Evolutionary conservation across 139 green algal species (phyloP).

Genomic region (Chlorokybus atmophyticus): DNA sequence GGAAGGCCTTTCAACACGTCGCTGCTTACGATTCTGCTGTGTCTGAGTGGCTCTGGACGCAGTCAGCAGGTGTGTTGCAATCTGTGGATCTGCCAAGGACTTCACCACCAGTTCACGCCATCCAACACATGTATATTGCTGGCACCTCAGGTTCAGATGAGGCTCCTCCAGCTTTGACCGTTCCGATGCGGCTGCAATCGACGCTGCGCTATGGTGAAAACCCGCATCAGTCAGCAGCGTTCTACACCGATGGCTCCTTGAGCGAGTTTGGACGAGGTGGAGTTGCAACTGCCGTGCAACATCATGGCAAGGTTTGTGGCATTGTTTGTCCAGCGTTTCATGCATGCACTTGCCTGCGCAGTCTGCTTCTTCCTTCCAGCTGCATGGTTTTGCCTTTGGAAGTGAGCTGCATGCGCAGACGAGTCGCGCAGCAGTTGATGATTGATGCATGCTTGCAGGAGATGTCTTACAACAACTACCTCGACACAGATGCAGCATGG

Average conservation of each 20-base stretch:
- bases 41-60: slow-evolving; percentile 84
- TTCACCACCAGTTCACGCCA: too few species aligned
- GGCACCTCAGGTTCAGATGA: slow-evolving; percentile 2
- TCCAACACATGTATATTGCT: neutral
- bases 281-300: slow-evolving; percentile 68
- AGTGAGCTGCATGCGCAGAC: too few species aligned
- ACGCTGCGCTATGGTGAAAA: slow-evolving; percentile 91
- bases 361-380: too few species aligned
- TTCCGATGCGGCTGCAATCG: slow-evolving; percentile 63
- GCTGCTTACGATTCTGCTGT: slow-evolving; percentile 85
- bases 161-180: slow-evolving; percentile 47
- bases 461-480: slow-evolving; percentile 99
- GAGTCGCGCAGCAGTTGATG: too few species aligned
- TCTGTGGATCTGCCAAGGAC: too few species aligned
- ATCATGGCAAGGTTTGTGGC: slow-evolving; percentile 94
- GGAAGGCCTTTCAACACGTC: slow-evolving; percentile 97
- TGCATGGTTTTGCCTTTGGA: too few species aligned
- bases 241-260: slow-evolving; percentile 85
- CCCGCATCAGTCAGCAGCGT: slow-evolving; percentile 91
- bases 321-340: too few species aligned
- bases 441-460: slow-evolving; percentile 27
- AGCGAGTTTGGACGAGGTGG: slow-evolving; percentile 58
- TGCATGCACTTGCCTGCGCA: too few species aligned
- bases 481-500: slow-evolving; percentile 81
- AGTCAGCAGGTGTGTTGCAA: too few species aligned